Evolutionary conservation across 805 yeast species (phyloP), one percentile per base, ranked within the genome.

Genomic region (Wickerhamiella shivajii): DNA sequence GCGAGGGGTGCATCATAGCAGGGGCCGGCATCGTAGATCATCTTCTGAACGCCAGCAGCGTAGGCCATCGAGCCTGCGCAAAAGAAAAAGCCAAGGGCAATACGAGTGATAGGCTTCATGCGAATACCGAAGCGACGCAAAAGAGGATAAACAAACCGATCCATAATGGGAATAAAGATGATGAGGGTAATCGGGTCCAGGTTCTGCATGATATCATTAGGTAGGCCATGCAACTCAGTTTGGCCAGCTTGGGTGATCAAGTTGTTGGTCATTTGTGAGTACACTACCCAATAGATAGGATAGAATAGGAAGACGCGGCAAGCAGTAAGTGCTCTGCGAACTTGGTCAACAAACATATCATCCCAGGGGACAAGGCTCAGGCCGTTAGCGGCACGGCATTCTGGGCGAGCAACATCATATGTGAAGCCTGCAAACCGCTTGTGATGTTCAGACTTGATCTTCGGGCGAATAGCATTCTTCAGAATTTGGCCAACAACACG

Each of bases 151-250:
- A 75, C 37, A n/a, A 63, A 45, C 39, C 63, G 55, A 53, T 78
- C 81, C 55, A 66, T 65, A 44, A 78, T 61, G 38, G 92, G 92
- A 43, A 79, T 75, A 53, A 77, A 73, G n/a, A 79, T 60, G 44
- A 79, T 75, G 45, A 79, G 67, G 24, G 81, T 74, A 45, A 79
- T 59, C 18, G 90, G 77, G 55, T 79, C 77, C 45, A 79, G 67
- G 49, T 72, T 76, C 56, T 73, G 77, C 61, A 78, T 67, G 46
- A 78, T 63, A 62, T 78, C 92, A 51, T 79, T 79, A 44, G 92
- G 90, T 45, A 78, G 64, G 25, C 80, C 78, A 52, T 78, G 83
- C 35, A 68, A 60, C 46, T 75, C 70, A 80, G 77, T 74, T 43
- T 67, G 63, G 38, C 74, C 78, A 28, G 85, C 83, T 52, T 75